phyloP scores from a whole-genome alignment of 176 grass and related monocot genomes.

The Triticum urartu region DNA sequence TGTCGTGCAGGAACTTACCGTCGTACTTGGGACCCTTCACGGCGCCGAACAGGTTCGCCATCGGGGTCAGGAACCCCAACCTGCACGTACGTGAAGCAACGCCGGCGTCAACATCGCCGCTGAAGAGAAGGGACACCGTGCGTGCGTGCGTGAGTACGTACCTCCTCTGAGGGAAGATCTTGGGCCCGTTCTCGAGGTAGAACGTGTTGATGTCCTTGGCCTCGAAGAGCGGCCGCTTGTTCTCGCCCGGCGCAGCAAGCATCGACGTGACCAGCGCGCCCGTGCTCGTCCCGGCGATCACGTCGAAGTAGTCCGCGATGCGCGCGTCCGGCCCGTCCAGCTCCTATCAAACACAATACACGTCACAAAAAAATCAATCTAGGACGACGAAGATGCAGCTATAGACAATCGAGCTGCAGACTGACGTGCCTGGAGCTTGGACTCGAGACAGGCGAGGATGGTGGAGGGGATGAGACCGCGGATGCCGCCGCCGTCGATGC shows the following conservation, averaged over 20 bases:
- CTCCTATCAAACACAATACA: not conserved
- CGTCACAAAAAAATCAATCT: too few relatives aligned
- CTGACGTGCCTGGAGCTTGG: constrained; percentile 32
- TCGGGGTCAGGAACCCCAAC: not conserved
- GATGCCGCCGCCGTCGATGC: too few relatives aligned
- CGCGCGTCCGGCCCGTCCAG: constrained; percentile 55
- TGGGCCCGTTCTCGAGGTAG: constrained; percentile 64
- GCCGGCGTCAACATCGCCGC: too few relatives aligned
- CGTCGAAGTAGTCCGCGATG: constrained; percentile 75
- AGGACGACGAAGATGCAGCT: too few relatives aligned
- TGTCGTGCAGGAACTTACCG: too few relatives aligned
- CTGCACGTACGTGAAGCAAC: not conserved
- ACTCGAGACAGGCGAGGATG: constrained; percentile 51
- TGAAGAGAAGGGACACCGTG: too few relatives aligned
- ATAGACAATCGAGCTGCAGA: too few relatives aligned
- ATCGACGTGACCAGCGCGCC: constrained; percentile 55
- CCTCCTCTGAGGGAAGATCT: constrained; percentile 57
- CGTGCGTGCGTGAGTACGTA: not conserved
- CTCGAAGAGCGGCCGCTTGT: constrained; percentile 51
- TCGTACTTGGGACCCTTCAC: constrained; percentile 13
- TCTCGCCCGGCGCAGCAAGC: constrained; percentile 47
- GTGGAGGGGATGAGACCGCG: too few relatives aligned
- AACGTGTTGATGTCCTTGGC: constrained; percentile 46
- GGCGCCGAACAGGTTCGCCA: not conserved
- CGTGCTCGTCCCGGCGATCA: constrained; percentile 75